Percentiles rank a stretch among this genome's conserved stretches.
phyloP scores from a whole-genome alignment of 2,329 filamentous ascomycete species.

The Calonectria pseudoreteaudii region DNA sequence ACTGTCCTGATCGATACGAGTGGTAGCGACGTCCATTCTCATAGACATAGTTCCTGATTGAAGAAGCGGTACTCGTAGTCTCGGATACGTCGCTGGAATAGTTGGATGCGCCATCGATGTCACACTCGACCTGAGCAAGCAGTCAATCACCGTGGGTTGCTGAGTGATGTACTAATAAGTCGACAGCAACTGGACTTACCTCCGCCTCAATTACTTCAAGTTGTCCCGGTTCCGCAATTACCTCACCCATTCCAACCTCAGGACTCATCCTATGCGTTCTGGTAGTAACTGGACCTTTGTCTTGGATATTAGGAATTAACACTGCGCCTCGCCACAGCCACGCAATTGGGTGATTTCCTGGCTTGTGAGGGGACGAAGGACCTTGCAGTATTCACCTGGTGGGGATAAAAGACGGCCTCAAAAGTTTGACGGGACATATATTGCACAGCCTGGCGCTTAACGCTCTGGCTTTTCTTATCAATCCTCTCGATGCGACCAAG shows the following conservation, averaged over 20 bases:
- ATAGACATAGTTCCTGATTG: constrained; percentile 50
- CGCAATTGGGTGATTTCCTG: not conserved
- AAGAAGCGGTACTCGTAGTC: constrained; percentile 42
- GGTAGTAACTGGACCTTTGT: not conserved
- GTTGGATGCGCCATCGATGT: constrained; percentile 31
- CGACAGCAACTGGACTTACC: not conserved
- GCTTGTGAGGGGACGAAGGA: too few relatives aligned
- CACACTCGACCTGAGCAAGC: not conserved
- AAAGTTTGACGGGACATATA: not conserved
- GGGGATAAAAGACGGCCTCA: not conserved
- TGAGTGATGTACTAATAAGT: not conserved
- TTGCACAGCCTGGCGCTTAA: not conserved
- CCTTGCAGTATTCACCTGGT: too few relatives aligned
- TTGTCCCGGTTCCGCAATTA: not conserved
- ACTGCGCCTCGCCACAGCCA: not conserved
- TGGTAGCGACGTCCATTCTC: constrained; percentile 56
- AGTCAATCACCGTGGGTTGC: not conserved
- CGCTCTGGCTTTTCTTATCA: too few relatives aligned
- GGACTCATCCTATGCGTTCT: not conserved
- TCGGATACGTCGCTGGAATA: constrained; percentile 36
- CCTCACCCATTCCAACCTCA: not conserved
- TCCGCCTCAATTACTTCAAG: constrained; percentile 5
- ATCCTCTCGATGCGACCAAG: not conserved
- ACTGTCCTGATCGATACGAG: constrained; percentile 49
- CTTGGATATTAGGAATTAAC: not conserved